Evolutionary conservation across 2,329 filamentous ascomycete species (phyloP).

Genomic region (Colletotrichum godetiae): DNA sequence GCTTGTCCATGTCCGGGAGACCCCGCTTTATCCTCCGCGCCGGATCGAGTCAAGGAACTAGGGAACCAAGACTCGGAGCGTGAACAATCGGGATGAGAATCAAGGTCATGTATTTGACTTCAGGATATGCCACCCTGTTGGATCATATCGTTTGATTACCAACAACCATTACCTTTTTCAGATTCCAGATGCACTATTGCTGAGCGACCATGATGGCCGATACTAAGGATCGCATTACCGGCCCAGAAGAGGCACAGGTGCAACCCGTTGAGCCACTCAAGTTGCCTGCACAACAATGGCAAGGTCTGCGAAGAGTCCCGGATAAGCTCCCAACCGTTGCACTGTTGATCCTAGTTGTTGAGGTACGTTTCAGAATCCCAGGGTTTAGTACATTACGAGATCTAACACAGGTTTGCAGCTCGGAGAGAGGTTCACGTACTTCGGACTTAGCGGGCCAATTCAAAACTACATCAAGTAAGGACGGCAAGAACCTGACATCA

Average conservation of each 20-base stretch:
- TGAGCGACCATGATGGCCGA: constrained; percentile 7
- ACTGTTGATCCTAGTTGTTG: constrained; percentile 42
- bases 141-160: background rate
- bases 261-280: constrained; percentile 1
- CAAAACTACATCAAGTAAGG: constrained; percentile 46
- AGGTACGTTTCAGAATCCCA: constrained; percentile 9
- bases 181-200: background rate
- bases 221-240: constrained; percentile 24
- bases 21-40: constrained; percentile 3
- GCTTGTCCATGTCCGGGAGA: background rate
- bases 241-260: constrained; percentile 9
- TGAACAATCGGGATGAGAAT: background rate
- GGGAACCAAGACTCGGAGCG: background rate
- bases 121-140: background rate
- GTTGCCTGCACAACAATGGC: constrained; percentile 11
- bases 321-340: constrained; percentile 43
- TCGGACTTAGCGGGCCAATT: constrained; percentile 44
- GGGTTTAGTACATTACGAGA: too few relatives aligned
- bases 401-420: constrained; percentile 29
- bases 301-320: constrained; percentile 39
- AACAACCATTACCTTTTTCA: too few relatives aligned
- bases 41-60: constrained; percentile 21
- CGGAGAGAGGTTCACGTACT: constrained; percentile 45
- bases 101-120: constrained; percentile 16
- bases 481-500: too few relatives aligned